These are phyloP conservation scores for Durio zibethinus DNA, from an alignment of 345 rosid genomes.

Conservation along the genomic window DNA sequence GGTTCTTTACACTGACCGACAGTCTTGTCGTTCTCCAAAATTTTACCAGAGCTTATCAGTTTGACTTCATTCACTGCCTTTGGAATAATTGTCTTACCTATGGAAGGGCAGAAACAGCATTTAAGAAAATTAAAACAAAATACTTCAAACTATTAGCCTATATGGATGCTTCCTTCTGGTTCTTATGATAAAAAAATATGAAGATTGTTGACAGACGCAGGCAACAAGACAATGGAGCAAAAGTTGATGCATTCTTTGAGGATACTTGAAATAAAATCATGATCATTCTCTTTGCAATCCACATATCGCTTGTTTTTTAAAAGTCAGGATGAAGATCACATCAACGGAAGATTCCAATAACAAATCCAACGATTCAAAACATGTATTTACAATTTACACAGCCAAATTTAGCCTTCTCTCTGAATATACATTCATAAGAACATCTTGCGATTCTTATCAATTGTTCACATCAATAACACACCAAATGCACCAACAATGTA, in stretches of 20 bases:
- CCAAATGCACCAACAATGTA: background rate
- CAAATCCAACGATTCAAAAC: background rate
- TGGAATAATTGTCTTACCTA: conserved; percentile 75
- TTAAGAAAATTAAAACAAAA: conserved; percentile 2
- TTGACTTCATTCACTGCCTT: conserved; percentile 80
- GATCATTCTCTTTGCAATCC: background rate
- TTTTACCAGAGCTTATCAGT: conserved; percentile 81
- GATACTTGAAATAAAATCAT: background rate
- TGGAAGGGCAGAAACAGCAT: background rate
- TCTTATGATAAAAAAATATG: background rate
- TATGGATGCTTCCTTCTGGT: background rate
- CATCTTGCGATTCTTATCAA: background rate
- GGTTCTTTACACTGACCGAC: conserved; percentile 85
- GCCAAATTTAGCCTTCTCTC: background rate
- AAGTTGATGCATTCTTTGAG: background rate
- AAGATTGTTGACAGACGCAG: background rate
- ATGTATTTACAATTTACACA: background rate
- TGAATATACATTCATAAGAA: background rate
- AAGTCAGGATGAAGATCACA: background rate
- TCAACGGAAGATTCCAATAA: background rate
- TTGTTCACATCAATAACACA: background rate
- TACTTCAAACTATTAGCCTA: background rate
- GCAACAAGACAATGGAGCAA: conserved; percentile 2
- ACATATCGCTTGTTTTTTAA: no score
- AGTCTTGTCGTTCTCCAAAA: conserved; percentile 76